A percentile compares a stretch with the other conserved stretches of the same genome.
Evolutionary conservation across 2,329 filamentous ascomycete genomes (phyloP).

Genomic region (Nakataea oryzae): DNA sequence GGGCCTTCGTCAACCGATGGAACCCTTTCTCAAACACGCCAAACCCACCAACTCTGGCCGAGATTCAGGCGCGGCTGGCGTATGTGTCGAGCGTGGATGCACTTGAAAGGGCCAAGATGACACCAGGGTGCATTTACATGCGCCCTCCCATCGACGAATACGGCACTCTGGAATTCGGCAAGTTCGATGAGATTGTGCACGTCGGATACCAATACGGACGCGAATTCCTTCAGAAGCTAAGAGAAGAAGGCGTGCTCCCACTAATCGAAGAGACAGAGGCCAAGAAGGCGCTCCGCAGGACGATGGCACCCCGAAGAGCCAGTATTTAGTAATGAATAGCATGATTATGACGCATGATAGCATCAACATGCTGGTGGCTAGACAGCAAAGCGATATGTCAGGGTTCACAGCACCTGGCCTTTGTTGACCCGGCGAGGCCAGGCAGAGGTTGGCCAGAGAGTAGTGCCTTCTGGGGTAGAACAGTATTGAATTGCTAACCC

Average conservation of each 20-base stretch:
- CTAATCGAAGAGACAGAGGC: conserved; percentile 63
- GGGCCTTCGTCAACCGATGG: conserved; percentile 93
- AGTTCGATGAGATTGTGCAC: conserved; percentile 93
- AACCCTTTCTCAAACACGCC: conserved; percentile 84
- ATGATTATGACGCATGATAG: not conserved
- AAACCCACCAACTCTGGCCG: conserved; percentile 87
- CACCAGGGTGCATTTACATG: conserved; percentile 91
- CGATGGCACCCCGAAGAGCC: conserved; percentile 68
- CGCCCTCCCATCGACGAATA: conserved; percentile 88
- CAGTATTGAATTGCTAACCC: not conserved
- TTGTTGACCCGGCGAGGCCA: not conserved
- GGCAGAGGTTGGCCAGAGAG: not conserved
- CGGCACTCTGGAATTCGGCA: conserved; percentile 89
- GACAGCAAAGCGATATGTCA: not conserved
- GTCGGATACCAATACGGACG: conserved; percentile 81
- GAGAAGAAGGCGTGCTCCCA: conserved; percentile 66
- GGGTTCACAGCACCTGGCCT: not conserved
- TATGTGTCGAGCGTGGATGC: conserved; percentile 95
- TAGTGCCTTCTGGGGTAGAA: not conserved
- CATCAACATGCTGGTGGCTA: not conserved
- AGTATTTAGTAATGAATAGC: conserved; percentile 50
- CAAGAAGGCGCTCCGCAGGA: conserved; percentile 65
- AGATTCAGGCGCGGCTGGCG: conserved; percentile 89
- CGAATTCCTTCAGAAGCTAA: conserved; percentile 66
- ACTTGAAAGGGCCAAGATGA: conserved; percentile 83